A percentile compares a stretch with the other conserved stretches of the same genome.
These are phyloP conservation scores for Spathaspora gorwiae DNA, from an alignment of 805 yeast genomes.

Conservation along the genomic window DNA sequence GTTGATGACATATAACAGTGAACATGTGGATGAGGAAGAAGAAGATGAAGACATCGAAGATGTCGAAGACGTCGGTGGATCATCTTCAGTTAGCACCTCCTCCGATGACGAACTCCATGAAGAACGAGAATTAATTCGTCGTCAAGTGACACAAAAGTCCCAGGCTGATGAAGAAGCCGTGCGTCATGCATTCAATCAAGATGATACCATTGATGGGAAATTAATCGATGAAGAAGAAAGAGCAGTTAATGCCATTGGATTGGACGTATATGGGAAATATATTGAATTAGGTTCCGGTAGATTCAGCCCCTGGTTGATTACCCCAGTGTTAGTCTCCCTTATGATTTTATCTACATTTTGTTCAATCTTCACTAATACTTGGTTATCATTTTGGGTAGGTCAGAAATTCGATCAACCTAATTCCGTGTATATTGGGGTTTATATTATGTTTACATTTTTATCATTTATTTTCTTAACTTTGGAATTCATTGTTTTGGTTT, in stretches of 20 bases:
- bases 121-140: conserved; percentile 14
- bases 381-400: conserved; percentile 82
- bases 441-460: conserved; percentile 55
- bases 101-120: conserved; percentile 14
- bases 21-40: conserved; percentile 14
- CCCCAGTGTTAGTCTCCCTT: conserved; percentile 16
- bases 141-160: conserved; percentile 10
- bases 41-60: conserved; percentile 8
- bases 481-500: conserved; percentile 45
- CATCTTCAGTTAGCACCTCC: not conserved
- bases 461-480: conserved; percentile 39
- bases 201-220: conserved; percentile 18
- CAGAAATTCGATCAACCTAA: conserved; percentile 45
- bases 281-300: conserved; percentile 53
- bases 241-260: conserved; percentile 52
- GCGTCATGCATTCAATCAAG: conserved; percentile 26
- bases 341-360: conserved; percentile 43
- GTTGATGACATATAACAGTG: conserved; percentile 23
- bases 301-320: conserved; percentile 22
- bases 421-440: conserved; percentile 69
- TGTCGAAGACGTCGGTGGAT: conserved; percentile 3
- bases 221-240: conserved; percentile 48
- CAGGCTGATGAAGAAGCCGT: conserved; percentile 30
- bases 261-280: conserved; percentile 48
- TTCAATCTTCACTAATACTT: conserved; percentile 59